phyloP scores from a whole-genome alignment of 805 yeast species.

The Starmera dryadoides region DNA sequence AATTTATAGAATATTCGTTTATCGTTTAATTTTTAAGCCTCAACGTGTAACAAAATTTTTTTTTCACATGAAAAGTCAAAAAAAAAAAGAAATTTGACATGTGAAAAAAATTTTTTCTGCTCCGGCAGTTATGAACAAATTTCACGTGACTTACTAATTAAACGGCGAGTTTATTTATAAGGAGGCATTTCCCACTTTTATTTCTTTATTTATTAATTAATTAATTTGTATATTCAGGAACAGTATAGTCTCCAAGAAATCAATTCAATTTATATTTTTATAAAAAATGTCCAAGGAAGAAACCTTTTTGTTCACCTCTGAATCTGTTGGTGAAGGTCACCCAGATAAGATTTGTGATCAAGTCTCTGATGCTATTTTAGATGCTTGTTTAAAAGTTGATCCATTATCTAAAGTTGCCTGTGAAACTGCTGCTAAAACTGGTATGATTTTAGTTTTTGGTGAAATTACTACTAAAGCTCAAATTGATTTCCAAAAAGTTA shows the following conservation, averaged over 20 bases:
- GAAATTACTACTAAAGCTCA: slow-evolving; percentile 97
- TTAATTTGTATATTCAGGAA: too few relatives aligned
- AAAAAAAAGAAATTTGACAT: background rate
- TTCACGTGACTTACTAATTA: background rate
- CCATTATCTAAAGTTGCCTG: slow-evolving; percentile 98
- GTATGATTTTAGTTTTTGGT: slow-evolving; percentile 99
- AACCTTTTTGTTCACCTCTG: slow-evolving; percentile 69
- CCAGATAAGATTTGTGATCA: slow-evolving; percentile 98
- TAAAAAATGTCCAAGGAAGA: slow-evolving; percentile 13
- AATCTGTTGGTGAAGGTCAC: slow-evolving; percentile 92
- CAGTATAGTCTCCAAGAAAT: too few relatives aligned
- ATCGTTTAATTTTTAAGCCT: background rate
- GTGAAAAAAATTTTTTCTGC: too few relatives aligned
- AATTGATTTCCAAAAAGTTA: slow-evolving; percentile 93
- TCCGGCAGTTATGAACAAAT: background rate
- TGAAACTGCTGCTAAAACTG: slow-evolving; percentile 98
- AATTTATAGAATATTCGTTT: too few relatives aligned
- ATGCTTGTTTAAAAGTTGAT: slow-evolving; percentile 92
- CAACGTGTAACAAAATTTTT: too few relatives aligned
- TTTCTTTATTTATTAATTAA: too few relatives aligned
- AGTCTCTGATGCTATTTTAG: slow-evolving; percentile 96
- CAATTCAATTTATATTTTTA: too few relatives aligned
- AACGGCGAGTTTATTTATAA: background rate
- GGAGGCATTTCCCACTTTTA: too few relatives aligned
- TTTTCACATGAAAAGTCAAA: too few relatives aligned